Conservation (phyloP, 2,329 filamentous ascomycete genomes). For the Penicillium sclerotigenum region DNA sequence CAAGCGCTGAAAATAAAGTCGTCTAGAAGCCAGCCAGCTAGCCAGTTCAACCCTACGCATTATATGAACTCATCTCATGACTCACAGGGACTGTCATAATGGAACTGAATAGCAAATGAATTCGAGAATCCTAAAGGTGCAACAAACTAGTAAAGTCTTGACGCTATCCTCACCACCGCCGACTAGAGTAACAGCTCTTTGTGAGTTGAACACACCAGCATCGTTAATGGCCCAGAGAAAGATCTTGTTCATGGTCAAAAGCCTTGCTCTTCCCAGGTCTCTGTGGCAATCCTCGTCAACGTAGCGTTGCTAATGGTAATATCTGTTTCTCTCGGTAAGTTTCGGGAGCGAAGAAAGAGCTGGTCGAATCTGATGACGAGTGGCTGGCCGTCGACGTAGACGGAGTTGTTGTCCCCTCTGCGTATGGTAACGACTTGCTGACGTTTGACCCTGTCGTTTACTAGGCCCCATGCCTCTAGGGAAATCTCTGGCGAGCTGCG, state of each 20-base stretch:
- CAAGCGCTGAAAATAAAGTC: constrained; percentile 33
- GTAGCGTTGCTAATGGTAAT: too few relatives aligned
- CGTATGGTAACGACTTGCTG: too few relatives aligned
- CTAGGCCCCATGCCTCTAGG: too few relatives aligned
- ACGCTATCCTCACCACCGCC: constrained; percentile 51
- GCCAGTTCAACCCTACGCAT: background rate
- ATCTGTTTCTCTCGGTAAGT: too few relatives aligned
- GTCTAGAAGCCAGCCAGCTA: constrained; percentile 9
- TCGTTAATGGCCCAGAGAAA: constrained; percentile 55
- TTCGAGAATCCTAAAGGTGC: constrained; percentile 50
- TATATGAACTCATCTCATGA: background rate
- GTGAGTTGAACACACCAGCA: constrained; percentile 54
- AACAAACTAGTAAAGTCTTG: constrained; percentile 57
- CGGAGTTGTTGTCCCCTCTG: too few relatives aligned
- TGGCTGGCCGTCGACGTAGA: too few relatives aligned
- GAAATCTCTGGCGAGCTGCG: too few relatives aligned
- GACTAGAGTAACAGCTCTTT: constrained; percentile 56
- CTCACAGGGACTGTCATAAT: constrained; percentile 54
- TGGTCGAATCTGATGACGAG: too few relatives aligned
- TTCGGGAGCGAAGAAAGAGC: too few relatives aligned
- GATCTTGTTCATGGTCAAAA: constrained; percentile 46
- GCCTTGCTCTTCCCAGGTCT: too few relatives aligned
- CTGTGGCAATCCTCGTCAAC: too few relatives aligned
- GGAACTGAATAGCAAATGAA: constrained; percentile 60
- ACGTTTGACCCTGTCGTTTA: too few relatives aligned